Base-by-base conservation (phyloP, 2,329 filamentous ascomycete species). In the Cephalotrichum gorgonifer region DNA sequence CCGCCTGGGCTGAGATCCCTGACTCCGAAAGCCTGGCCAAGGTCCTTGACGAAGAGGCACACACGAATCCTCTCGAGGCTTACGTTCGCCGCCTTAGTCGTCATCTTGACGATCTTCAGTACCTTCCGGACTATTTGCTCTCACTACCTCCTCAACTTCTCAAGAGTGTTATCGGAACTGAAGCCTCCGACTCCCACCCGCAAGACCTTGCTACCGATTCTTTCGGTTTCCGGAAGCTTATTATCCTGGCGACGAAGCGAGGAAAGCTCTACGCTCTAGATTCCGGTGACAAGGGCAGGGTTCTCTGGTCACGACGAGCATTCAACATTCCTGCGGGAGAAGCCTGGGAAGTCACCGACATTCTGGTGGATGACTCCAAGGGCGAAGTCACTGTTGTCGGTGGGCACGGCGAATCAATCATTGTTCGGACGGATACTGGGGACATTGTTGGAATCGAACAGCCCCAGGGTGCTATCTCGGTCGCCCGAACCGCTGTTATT, bases 171-270 rank as follows among this genome's bases (percentile, higher is more conserved):
- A 60, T 83, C 8, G 79, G 81, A 28, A 76, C 77, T 1, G 72
- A 76, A 15, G 59, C 65, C 1, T 65, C 60, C 12, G 35, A 48
- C 35, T 48, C 46, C 7, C 65, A 66, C 22, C 62, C 63, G 20
- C 64, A 70, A 26, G 71, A 72, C 6, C 69, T 84, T n/a, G 68
- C 71, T 17, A 75, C 81, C 15, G 86, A 93, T 58, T 79, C 75
- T 35, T 97, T 97, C 63, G 91, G 91, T 4, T 91, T 96, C 66
- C 84, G 87, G 63, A 95, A 95, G 66, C 70, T 91, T 28, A 78
- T 90, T 6, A 73, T 96, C 50, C 71, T 95, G 46, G 89, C 85
- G 6, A 95, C 90, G 2, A 75, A 79, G 49, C 83, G 81, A 50
- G 90, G 90, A 14, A 83, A 86, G 54, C 68, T 97, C 17, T 85